These are phyloP conservation scores for Ciborinia camelliae DNA, from an alignment of 2,329 filamentous ascomycete species.

Conservation along the genomic window DNA sequence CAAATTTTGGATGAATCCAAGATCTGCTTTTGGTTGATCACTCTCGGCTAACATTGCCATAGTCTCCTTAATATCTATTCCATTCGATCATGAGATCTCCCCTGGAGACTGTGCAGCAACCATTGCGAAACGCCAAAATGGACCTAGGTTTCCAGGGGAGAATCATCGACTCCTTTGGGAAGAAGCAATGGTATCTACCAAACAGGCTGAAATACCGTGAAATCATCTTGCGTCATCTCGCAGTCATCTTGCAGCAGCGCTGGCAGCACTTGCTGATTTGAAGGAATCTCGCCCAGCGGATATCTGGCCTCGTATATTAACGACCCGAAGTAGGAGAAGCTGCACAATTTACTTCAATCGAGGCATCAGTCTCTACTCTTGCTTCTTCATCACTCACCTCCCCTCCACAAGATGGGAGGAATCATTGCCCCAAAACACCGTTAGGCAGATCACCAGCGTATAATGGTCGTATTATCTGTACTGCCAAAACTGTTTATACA, in stretches of 20 bases:
- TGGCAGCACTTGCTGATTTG: neutral
- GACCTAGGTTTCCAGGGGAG: neutral
- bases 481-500: neutral
- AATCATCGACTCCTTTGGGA: neutral
- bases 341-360: neutral
- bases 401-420: neutral
- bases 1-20: neutral
- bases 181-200: neutral
- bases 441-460: too few relatives aligned
- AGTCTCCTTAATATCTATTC: neutral
- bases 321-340: neutral
- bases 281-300: neutral
- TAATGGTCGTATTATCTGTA: neutral
- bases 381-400: neutral
- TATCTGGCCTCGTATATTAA: neutral
- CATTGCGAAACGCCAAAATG: neutral
- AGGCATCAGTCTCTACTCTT: neutral
- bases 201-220: neutral
- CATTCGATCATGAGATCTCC: neutral
- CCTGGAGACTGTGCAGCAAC: neutral
- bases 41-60: neutral
- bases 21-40: neutral
- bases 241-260: neutral
- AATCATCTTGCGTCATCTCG: too few relatives aligned
- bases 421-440: neutral